Conservation (phyloP, 305 asterid species). For the Plantago coronopus region DNA sequence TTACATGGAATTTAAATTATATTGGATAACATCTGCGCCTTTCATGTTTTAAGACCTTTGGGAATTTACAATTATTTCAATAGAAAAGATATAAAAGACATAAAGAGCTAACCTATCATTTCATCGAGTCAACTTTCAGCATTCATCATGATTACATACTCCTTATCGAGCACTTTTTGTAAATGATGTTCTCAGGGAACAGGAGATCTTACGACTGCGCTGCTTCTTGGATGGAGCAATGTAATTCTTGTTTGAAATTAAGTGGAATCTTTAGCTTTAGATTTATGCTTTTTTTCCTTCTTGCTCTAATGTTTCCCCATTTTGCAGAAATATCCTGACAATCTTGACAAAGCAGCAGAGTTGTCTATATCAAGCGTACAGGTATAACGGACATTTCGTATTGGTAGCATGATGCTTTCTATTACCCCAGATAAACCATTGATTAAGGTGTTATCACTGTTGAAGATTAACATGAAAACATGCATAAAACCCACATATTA, state of each 20-base stretch:
- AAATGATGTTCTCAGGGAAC: conserved; percentile 68
- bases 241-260: conserved; percentile 39
- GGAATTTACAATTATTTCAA: too few relatives aligned
- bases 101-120: neutral
- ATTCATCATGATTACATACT: conserved; percentile 19
- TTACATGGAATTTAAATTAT: too few relatives aligned
- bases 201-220: conserved; percentile 90
- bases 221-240: conserved; percentile 98
- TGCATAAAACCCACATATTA: too few relatives aligned
- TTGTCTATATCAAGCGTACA: conserved; percentile 87
- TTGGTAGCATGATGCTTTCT: neutral
- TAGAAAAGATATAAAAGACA: neutral
- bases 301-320: conserved; percentile 21
- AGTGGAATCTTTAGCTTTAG: conserved; percentile 18
- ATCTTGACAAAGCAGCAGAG: conserved; percentile 86
- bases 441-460: too few relatives aligned
- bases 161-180: conserved; percentile 12
- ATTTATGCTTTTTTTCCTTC: conserved; percentile 23
- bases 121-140: neutral
- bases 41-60: too few relatives aligned
- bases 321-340: conserved; percentile 72
- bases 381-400: conserved; percentile 34
- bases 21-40: too few relatives aligned
- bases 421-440: neutral
- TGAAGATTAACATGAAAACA: too few relatives aligned